Evolutionary conservation across 495 filamentous ascomycete genomes (phyloP).

Genomic region (Penicillium diatomitis): DNA sequence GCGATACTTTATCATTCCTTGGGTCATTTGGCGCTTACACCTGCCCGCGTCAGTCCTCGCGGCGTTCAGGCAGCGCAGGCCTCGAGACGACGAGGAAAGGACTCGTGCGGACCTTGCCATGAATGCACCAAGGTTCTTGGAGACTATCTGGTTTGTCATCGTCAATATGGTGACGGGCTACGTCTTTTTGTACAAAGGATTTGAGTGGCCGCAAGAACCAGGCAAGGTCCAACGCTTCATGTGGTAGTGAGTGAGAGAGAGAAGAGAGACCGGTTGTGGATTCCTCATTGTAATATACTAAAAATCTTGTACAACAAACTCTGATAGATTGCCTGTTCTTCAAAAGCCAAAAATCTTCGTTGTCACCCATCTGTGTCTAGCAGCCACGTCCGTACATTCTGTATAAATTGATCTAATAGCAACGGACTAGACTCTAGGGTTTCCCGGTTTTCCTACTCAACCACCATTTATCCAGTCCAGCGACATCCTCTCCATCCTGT

Average conservation of each 20-base stretch:
- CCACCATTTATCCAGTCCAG: too few species aligned
- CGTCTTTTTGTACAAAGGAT: conserved; percentile 70
- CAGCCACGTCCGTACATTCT: too few species aligned
- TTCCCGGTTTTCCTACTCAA: too few species aligned
- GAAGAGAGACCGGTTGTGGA: too few species aligned
- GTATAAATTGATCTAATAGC: too few species aligned
- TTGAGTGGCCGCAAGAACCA: conserved; percentile 71
- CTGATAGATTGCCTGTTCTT: too few species aligned
- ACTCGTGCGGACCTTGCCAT: conserved; percentile 21
- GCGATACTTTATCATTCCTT: conserved; percentile 88
- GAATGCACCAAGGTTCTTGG: conserved; percentile 47
- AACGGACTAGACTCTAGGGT: too few species aligned
- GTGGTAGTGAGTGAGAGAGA: conserved; percentile 48
- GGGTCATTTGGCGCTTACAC: conserved; percentile 87
- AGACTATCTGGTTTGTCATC: conserved; percentile 68
- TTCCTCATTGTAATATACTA: too few species aligned
- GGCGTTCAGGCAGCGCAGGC: conserved; percentile 16
- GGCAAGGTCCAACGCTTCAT: conserved; percentile 84
- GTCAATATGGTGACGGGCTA: conserved; percentile 70
- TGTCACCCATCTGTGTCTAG: too few species aligned
- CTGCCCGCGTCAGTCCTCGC: conserved; percentile 37
- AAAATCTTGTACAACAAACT: too few species aligned
- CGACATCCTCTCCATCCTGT: too few species aligned
- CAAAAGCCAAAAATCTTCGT: too few species aligned
- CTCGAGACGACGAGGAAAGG: conserved; percentile 15